phyloP scores from a whole-genome alignment of 2,329 filamentous ascomycete genomes.

The Neonectria sp. region DNA sequence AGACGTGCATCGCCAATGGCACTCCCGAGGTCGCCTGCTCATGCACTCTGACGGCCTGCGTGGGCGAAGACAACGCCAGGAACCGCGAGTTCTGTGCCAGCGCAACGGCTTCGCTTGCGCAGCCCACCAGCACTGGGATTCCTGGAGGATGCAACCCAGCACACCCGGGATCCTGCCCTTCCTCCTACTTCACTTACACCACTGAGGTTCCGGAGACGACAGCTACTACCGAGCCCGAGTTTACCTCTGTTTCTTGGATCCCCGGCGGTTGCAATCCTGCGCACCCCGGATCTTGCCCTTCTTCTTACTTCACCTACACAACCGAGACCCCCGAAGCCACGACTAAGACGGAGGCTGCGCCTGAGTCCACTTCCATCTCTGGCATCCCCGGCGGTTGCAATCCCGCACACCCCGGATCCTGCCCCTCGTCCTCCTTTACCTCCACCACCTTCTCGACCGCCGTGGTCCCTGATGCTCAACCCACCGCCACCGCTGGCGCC shows the following conservation, averaged over 20 bases:
- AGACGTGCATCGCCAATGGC: conserved; percentile 24
- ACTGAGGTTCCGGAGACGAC: not conserved
- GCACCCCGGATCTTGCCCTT: conserved; percentile 24
- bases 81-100: conserved; percentile 32
- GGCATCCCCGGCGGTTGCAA: too few relatives aligned
- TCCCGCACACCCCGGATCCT: not conserved
- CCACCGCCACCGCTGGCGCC: not conserved
- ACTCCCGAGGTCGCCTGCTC: conserved; percentile 29
- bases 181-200: conserved; percentile 21
- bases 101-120: conserved; percentile 19
- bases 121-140: conserved; percentile 16
- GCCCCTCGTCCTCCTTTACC: not conserved
- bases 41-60: conserved; percentile 23
- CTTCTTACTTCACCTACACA: conserved; percentile 27
- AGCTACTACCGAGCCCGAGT: conserved; percentile 2
- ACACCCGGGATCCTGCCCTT: conserved; percentile 23
- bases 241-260: conserved; percentile 6
- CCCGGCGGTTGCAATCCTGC: conserved; percentile 26
- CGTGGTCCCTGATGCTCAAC: not conserved
- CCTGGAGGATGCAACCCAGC: conserved; percentile 17
- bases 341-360: too few relatives aligned
- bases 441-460: not conserved
- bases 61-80: conserved; percentile 30
- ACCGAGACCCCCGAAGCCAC: not conserved
- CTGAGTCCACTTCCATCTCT: too few relatives aligned